Conservation (phyloP, 2,329 filamentous ascomycete genomes). For the Pseudogymnoascus sp. region DNA sequence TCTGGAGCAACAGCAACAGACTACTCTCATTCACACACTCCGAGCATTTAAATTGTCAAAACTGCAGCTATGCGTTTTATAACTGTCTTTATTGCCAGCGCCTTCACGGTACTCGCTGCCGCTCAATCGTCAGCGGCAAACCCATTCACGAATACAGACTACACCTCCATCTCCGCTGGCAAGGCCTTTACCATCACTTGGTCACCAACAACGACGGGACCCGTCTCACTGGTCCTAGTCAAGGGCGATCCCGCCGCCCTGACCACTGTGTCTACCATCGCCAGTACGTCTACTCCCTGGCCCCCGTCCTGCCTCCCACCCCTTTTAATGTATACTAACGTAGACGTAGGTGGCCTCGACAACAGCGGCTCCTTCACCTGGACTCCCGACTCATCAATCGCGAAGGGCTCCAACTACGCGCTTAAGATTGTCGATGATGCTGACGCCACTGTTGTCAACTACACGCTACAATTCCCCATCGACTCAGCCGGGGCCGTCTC, state of each 20-base stretch:
- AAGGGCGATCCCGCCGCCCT: conserved; percentile 13
- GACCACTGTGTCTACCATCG: conserved; percentile 12
- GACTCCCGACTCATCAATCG: conserved; percentile 11
- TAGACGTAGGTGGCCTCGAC: conserved; percentile 6
- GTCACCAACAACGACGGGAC: conserved; percentile 14
- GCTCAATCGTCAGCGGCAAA: conserved; percentile 14
- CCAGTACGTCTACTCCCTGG: conserved; percentile 11
- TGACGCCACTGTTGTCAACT: conserved; percentile 18
- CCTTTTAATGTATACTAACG: background rate
- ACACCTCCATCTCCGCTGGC: conserved; percentile 12
- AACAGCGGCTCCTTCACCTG: conserved; percentile 14
- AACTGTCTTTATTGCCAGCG: conserved; percentile 11
- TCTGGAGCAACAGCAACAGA: background rate
- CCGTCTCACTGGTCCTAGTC: conserved; percentile 16
- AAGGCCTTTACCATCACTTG: conserved; percentile 14
- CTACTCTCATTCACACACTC: background rate
- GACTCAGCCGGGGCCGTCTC: conserved; percentile 12
- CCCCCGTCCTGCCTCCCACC: background rate
- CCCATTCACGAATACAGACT: conserved; percentile 18
- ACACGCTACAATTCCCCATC: conserved; percentile 22
- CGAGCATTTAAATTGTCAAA: background rate
- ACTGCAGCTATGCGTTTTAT: conserved; percentile 18
- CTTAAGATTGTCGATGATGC: conserved; percentile 18
- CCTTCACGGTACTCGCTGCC: conserved; percentile 7
- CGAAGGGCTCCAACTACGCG: conserved; percentile 12